Percentiles rank a stretch among this genome's conserved stretches.
phyloP scores from a whole-genome alignment of 495 filamentous ascomycete genomes.

The Thermochaetoides thermophila region DNA sequence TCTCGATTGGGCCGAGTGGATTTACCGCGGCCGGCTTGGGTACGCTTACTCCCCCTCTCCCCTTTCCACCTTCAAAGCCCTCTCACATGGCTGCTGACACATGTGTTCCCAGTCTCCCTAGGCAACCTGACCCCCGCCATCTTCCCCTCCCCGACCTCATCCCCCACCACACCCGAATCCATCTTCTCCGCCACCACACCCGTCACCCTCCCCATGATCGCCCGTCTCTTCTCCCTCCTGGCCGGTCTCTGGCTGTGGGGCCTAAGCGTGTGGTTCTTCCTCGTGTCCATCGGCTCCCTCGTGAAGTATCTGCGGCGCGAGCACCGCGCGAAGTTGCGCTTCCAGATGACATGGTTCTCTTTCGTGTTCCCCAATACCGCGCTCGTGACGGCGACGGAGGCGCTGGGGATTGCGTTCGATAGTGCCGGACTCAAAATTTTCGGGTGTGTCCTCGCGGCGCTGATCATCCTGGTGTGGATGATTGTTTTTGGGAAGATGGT shows the following conservation, averaged over 20 bases:
- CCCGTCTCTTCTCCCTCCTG: conserved; percentile 28
- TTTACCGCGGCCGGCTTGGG: conserved; percentile 63
- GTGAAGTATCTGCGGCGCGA: conserved; percentile 48
- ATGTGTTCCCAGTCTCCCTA: conserved; percentile 20
- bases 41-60: background rate
- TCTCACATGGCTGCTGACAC: too few species aligned
- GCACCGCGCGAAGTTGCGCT: conserved; percentile 41
- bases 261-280: conserved; percentile 74
- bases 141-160: too few species aligned
- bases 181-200: conserved; percentile 4
- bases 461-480: conserved; percentile 52
- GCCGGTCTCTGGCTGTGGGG: conserved; percentile 72
- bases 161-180: too few species aligned
- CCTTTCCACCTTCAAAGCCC: background rate
- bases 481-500: conserved; percentile 60
- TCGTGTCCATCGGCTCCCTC: conserved; percentile 61
- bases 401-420: conserved; percentile 50
- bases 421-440: conserved; percentile 47
- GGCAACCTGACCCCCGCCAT: conserved; percentile 24
- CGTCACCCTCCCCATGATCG: conserved; percentile 22
- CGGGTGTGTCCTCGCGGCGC: conserved; percentile 48
- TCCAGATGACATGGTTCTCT: conserved; percentile 80
- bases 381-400: conserved; percentile 54
- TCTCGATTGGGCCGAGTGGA: conserved; percentile 62
- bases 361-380: conserved; percentile 83